These are phyloP conservation scores for Brassica carinata DNA, from an alignment of 345 rosid species.

Conservation along the genomic window DNA sequence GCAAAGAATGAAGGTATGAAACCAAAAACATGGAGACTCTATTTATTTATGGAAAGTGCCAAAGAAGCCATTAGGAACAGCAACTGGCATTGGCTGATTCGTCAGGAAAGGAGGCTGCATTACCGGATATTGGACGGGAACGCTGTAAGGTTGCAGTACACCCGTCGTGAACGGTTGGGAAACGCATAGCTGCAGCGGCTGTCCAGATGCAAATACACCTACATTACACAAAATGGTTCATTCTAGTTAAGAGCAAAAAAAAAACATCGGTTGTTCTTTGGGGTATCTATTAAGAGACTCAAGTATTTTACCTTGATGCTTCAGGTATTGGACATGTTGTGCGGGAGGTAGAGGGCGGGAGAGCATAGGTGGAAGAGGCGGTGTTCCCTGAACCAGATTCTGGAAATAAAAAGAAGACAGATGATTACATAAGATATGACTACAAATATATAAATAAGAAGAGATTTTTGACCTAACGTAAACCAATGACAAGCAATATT, in stretches of 20 bases:
- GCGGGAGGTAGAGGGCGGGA: slow-evolving; percentile 52
- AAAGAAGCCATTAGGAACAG: slow-evolving; percentile 47
- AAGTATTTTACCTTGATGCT: slow-evolving; percentile 53
- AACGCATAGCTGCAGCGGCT: slow-evolving; percentile 40
- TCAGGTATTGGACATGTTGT: slow-evolving; percentile 60
- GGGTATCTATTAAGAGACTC: neutral
- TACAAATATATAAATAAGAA: neutral
- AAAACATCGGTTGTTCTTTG: neutral
- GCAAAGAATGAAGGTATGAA: slow-evolving; percentile 31
- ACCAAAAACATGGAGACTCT: neutral
- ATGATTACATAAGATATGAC: neutral
- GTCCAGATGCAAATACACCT: slow-evolving; percentile 28
- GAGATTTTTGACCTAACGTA: neutral
- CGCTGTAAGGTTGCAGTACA: slow-evolving; percentile 50
- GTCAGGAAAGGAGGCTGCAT: slow-evolving; percentile 54
- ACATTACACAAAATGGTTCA: neutral
- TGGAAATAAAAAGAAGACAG: slow-evolving; percentile 30
- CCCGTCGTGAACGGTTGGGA: slow-evolving; percentile 48
- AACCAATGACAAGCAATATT: neutral
- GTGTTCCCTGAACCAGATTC: slow-evolving; percentile 61
- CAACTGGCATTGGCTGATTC: slow-evolving; percentile 42
- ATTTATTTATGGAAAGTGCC: slow-evolving; percentile 52
- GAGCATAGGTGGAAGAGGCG: slow-evolving; percentile 53
- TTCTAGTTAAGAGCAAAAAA: neutral
- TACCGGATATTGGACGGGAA: slow-evolving; percentile 47